Evolutionary conservation across 495 filamentous ascomycete genomes (phyloP), one percentile per base, ranked within the genome.

Genomic region (Tetracladium marchalianum): DNA sequence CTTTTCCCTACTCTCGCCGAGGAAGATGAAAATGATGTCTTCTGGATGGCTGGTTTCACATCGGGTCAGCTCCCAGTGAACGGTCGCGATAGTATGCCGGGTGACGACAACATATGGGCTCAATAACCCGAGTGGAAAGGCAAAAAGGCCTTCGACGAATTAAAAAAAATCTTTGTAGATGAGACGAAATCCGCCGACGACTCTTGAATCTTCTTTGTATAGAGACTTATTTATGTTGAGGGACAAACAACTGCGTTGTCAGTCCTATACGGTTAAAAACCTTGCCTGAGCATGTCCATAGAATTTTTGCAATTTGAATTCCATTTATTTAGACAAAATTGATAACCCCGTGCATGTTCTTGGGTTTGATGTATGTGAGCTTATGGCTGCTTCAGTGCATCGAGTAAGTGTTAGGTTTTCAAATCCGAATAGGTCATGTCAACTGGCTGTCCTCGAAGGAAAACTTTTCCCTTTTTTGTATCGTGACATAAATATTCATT

Each of bases 91-190:
- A 41, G 36, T 46, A 51, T 52, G 17, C 3, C 47, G 31, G 15
- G 40, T 11, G 54, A 54, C 12, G 46, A 56, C 11, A 60, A 52
- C 41, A 31, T 47, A 39, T 57, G 57, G 57, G 47, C 46, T 41
- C 57, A 60, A 60, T 60, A 60, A 60, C 57, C 46, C 48, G 6
- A 18, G 48, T 46, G 47, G 57, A 51, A 43, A 57, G 57, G 57
- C 57, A 57, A 27, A 15, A 39, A 52, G 57, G 57, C 57, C 53
- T 60, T 58, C 48, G 47, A 46, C 42, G 48, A 52, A 53, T 51
- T 27, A 47, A 42, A 43, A 42, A 43, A 17, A 52, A 41, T 53
- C 43, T 44, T 41, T 44, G 32, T 38, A 35, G 44, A 49, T 54
- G 41, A 33, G 18, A 27, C 22, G 8, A 19, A 49, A 36, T 53